These are phyloP conservation scores for Umbelopsis sp. DNA, from an alignment of 371 early-diverging fungal species.

Conservation along the genomic window DNA sequence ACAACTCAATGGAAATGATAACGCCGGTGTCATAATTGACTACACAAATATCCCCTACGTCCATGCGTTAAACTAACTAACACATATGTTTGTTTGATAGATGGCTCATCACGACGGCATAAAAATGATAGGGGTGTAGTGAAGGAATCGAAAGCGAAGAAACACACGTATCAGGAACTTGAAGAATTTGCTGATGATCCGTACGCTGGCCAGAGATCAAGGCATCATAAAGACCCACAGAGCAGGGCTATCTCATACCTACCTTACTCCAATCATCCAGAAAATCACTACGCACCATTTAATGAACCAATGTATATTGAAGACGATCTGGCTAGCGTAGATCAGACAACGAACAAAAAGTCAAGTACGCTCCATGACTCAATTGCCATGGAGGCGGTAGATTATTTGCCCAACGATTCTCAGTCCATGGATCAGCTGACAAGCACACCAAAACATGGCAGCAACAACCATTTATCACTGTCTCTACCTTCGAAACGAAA, in stretches of 20 bases:
- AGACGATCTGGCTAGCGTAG: constrained; percentile 43
- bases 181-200: constrained; percentile 33
- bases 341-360: constrained; percentile 28
- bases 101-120: not conserved
- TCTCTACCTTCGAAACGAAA: constrained; percentile 27
- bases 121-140: not conserved
- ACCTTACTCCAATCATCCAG: constrained; percentile 48
- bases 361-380: constrained; percentile 43
- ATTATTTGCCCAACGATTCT: constrained; percentile 20
- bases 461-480: constrained; percentile 13
- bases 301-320: constrained; percentile 42
- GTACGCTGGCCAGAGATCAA: constrained; percentile 29
- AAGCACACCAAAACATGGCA: constrained; percentile 9
- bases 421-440: constrained; percentile 15
- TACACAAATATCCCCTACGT: not conserved
- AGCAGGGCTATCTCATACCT: constrained; percentile 44
- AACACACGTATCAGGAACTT: constrained; percentile 21
- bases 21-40: not conserved
- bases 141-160: not conserved
- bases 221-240: constrained; percentile 22
- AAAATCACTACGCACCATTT: constrained; percentile 28
- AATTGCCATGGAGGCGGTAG: constrained; percentile 46
- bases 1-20: not conserved
- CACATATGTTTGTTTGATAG: not conserved
- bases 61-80: not conserved